Evolutionary conservation across 2,329 filamentous ascomycete species (phyloP).

Genomic region (Grosmannia penicillata): DNA sequence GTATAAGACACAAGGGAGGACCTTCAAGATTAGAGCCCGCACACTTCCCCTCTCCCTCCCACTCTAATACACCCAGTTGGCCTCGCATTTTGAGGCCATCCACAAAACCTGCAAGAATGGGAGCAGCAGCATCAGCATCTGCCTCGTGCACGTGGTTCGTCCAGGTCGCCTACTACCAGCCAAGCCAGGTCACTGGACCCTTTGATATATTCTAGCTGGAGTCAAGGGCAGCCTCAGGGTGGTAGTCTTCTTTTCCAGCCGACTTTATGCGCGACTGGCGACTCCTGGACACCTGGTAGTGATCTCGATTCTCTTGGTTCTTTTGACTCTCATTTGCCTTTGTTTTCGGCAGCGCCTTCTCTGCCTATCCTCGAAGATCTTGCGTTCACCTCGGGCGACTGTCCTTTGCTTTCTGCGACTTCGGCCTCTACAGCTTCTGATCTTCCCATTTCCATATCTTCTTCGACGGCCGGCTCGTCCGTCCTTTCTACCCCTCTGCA

Average conservation of each 20-base stretch:
- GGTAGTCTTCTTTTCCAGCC: neutral
- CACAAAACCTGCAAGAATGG: slow-evolving; percentile 11
- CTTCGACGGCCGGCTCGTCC: too few relatives aligned
- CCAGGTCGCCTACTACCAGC: slow-evolving; percentile 5
- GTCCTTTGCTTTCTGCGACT: neutral
- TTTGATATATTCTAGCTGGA: slow-evolving; percentile 4
- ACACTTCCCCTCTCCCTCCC: neutral
- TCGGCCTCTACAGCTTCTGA: neutral
- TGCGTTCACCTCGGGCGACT: neutral
- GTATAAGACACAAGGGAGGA: too few relatives aligned
- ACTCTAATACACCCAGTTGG: neutral
- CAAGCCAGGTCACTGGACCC: slow-evolving; percentile 3
- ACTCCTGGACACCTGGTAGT: neutral
- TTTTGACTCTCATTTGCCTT: neutral
- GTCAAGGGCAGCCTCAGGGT: neutral
- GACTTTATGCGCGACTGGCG: neutral
- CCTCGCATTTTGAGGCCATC: slow-evolving; percentile 7
- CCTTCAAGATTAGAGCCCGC: too few relatives aligned
- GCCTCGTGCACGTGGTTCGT: slow-evolving; percentile 1
- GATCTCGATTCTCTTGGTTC: too few relatives aligned
- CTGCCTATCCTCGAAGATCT: neutral
- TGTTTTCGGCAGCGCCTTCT: neutral
- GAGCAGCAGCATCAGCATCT: slow-evolving; percentile 1
- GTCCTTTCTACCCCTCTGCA: too few relatives aligned
- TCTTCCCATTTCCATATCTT: neutral